Evolutionary conservation across 2,329 filamentous ascomycete species (phyloP).

Genomic region (Cordyceps fumosorosea): DNA sequence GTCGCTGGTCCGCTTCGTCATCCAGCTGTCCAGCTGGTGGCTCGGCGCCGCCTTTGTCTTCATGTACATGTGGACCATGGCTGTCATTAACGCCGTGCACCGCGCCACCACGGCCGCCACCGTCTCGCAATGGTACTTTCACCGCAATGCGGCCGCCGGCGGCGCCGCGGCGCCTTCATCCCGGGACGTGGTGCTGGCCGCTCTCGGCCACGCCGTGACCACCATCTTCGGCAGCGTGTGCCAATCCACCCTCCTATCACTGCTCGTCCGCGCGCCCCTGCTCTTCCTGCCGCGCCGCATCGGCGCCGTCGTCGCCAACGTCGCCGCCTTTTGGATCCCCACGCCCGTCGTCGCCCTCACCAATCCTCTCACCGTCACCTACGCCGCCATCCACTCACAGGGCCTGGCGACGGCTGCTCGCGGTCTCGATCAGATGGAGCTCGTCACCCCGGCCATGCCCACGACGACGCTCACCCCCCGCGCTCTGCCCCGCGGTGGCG

Average conservation of each 20-base stretch:
- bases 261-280: conserved; percentile 77
- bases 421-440: conserved; percentile 73
- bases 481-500: conserved; percentile 37
- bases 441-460: conserved; percentile 65
- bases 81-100: conserved; percentile 81
- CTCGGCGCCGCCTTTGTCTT: conserved; percentile 86
- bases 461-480: conserved; percentile 63
- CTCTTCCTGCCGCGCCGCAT: conserved; percentile 72
- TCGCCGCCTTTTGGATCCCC: conserved; percentile 74
- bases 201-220: conserved; percentile 71
- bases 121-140: conserved; percentile 98
- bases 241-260: conserved; percentile 72
- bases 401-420: conserved; percentile 71
- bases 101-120: conserved; percentile 88
- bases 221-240: conserved; percentile 91
- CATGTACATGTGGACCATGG: conserved; percentile 92
- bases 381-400: conserved; percentile 88
- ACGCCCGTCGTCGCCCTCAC: conserved; percentile 80
- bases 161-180: conserved; percentile 66
- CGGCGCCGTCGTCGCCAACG: conserved; percentile 59
- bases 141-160: conserved; percentile 58
- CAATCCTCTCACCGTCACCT: conserved; percentile 87
- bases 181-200: conserved; percentile 73
- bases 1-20: conserved; percentile 60
- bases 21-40: conserved; percentile 89